These are phyloP conservation scores for Nicotiana obtusifolia DNA, from an alignment of 257 asterid species.

Conservation along the genomic window DNA sequence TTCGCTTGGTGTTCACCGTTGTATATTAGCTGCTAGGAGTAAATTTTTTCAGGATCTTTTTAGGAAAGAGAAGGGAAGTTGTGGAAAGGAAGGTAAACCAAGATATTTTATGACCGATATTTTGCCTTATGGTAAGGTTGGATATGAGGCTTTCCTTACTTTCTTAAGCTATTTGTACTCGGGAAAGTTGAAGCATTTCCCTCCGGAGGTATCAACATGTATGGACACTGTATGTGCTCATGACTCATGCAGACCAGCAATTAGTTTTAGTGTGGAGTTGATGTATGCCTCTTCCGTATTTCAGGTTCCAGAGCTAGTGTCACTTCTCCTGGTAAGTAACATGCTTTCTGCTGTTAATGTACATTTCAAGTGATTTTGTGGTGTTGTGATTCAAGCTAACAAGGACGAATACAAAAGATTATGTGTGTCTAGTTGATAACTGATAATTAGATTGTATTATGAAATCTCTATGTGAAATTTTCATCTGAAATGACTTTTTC, in stretches of 20 bases:
- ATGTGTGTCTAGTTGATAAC: background rate
- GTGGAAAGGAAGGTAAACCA: conserved; percentile 37
- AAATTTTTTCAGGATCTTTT: conserved; percentile 40
- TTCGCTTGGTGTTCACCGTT: conserved; percentile 49
- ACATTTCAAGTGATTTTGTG: background rate
- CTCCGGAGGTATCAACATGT: conserved; percentile 56
- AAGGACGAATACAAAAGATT: background rate
- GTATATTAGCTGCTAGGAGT: conserved; percentile 68
- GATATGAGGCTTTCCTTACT: conserved; percentile 50
- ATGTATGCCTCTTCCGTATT: conserved; percentile 60
- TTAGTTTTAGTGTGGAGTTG: conserved; percentile 51
- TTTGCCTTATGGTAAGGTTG: conserved; percentile 60
- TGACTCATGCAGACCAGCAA: conserved; percentile 59
- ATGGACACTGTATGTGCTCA: conserved; percentile 48
- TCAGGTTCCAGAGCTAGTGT: conserved; percentile 57
- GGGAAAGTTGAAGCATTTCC: conserved; percentile 57
- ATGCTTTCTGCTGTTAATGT: background rate
- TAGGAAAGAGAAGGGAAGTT: conserved; percentile 28
- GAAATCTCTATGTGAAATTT: background rate
- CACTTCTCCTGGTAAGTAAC: conserved; percentile 51
- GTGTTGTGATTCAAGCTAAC: background rate
- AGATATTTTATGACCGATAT: conserved; percentile 38
- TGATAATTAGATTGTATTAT: background rate
- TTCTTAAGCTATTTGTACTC: conserved; percentile 61
- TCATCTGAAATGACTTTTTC: background rate